Conservation (phyloP, 2,329 filamentous ascomycete species). For the Penicillium janthinellum region DNA sequence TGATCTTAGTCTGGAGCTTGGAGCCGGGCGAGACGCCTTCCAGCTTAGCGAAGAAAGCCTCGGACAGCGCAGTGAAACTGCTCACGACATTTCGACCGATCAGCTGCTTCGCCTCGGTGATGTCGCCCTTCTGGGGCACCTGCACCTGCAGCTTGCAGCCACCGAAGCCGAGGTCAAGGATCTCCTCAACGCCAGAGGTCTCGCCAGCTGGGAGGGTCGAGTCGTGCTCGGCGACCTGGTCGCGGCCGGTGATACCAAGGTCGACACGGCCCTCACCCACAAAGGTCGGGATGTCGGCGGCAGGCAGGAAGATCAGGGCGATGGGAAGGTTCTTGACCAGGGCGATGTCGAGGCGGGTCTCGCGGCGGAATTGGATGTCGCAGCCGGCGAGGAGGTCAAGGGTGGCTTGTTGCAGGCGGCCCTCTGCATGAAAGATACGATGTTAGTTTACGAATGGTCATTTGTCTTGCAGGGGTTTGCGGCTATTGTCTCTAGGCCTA, state of each 20-base stretch:
- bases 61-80: constrained; percentile 84
- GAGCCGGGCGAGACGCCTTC: constrained; percentile 53
- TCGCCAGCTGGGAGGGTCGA: constrained; percentile 49
- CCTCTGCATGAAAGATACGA: constrained; percentile 62
- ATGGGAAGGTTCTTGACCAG: constrained; percentile 96
- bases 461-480: constrained; percentile 6
- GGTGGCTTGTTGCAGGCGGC: constrained; percentile 82
- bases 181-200: constrained; percentile 70
- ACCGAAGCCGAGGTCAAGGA: constrained; percentile 90
- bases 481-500: neutral
- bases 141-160: constrained; percentile 95
- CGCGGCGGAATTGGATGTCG: constrained; percentile 94
- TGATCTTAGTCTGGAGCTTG: constrained; percentile 76
- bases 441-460: constrained; percentile 9
- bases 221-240: constrained; percentile 91
- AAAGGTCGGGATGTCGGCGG: constrained; percentile 95
- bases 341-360: constrained; percentile 93
- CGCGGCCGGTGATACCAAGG: constrained; percentile 89
- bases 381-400: constrained; percentile 90
- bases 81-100: constrained; percentile 93
- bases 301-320: constrained; percentile 93
- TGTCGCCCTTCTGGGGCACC: constrained; percentile 80
- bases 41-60: constrained; percentile 79
- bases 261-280: constrained; percentile 93
- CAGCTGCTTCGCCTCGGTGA: constrained; percentile 71